phyloP scores from a whole-genome alignment of 2,329 filamentous ascomycete species.

The Colletotrichum phormii region DNA sequence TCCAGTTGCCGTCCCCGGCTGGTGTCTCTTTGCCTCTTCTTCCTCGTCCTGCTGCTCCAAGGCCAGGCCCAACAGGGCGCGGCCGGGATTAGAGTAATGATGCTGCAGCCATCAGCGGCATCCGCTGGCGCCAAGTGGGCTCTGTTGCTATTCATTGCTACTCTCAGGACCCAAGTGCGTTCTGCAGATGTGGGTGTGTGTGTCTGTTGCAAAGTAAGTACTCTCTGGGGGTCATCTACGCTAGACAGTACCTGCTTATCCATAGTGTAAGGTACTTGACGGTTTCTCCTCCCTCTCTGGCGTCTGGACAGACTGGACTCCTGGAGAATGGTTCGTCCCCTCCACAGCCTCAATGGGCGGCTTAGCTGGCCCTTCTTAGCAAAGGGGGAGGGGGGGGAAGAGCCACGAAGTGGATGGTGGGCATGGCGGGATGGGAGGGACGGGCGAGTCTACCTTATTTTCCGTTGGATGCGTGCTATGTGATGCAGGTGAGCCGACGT shows the following conservation, averaged over 20 bases:
- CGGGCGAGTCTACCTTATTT: slow-evolving; percentile 15
- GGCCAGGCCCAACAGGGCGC: background rate
- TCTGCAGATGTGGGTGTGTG: background rate
- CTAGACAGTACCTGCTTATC: background rate
- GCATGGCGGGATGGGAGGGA: background rate
- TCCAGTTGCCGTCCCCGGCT: background rate
- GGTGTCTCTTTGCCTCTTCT: background rate
- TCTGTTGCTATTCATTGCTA: slow-evolving; percentile 19
- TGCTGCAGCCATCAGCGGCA: slow-evolving; percentile 1
- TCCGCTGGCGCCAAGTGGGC: slow-evolving; percentile 16
- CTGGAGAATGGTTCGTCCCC: background rate
- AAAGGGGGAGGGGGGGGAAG: background rate
- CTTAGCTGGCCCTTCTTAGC: background rate
- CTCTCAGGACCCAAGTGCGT: background rate
- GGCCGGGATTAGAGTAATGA: slow-evolving; percentile 11
- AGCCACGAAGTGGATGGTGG: background rate
- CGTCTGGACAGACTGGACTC: no score
- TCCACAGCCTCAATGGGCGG: slow-evolving; percentile 25
- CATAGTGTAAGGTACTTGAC: background rate
- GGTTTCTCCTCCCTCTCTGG: background rate
- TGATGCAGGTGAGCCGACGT: background rate
- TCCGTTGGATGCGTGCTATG: background rate
- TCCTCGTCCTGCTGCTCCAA: background rate
- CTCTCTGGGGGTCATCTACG: background rate
- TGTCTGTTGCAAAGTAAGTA: background rate